Evolutionary conservation across 352 stramenopile species (phyloP).

Genomic region (Pythium phragmitis): DNA sequence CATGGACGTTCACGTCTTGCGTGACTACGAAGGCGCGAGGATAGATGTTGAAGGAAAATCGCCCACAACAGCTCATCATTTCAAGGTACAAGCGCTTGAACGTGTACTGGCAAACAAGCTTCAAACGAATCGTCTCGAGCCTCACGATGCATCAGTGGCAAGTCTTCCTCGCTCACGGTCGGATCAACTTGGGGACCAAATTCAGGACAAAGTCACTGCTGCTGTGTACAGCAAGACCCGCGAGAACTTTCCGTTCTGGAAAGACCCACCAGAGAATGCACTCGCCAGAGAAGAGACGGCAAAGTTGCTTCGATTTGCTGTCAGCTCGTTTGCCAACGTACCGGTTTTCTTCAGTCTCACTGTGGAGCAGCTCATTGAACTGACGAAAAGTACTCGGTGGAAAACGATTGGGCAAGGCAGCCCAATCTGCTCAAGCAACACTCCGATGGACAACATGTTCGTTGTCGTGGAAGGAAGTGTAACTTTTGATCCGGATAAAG

Average conservation of each 20-base stretch:
- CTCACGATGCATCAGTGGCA: conserved; percentile 17
- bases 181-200: conserved; percentile 32
- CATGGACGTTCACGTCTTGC: conserved; percentile 7
- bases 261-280: conserved; percentile 33
- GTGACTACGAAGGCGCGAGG: not conserved
- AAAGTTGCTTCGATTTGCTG: conserved; percentile 35
- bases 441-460: conserved; percentile 38
- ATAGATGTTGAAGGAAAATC: conserved; percentile 11
- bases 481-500: not conserved
- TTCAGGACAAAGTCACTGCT: conserved; percentile 53
- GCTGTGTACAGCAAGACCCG: conserved; percentile 56
- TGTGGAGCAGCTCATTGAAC: conserved; percentile 58
- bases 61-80: conserved; percentile 33
- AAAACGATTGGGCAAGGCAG: conserved; percentile 26
- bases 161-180: conserved; percentile 10
- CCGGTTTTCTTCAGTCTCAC: conserved; percentile 35
- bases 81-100: conserved; percentile 63
- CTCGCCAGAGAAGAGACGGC: conserved; percentile 53
- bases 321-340: conserved; percentile 33
- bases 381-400: conserved; percentile 42
- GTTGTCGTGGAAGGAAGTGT: conserved; percentile 46
- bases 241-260: conserved; percentile 65
- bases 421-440: conserved; percentile 27
- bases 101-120: conserved; percentile 23
- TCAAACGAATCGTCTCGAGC: conserved; percentile 14